Conservation (phyloP, 2,329 filamentous ascomycete species). For the Diaporthe vaccinii region DNA sequence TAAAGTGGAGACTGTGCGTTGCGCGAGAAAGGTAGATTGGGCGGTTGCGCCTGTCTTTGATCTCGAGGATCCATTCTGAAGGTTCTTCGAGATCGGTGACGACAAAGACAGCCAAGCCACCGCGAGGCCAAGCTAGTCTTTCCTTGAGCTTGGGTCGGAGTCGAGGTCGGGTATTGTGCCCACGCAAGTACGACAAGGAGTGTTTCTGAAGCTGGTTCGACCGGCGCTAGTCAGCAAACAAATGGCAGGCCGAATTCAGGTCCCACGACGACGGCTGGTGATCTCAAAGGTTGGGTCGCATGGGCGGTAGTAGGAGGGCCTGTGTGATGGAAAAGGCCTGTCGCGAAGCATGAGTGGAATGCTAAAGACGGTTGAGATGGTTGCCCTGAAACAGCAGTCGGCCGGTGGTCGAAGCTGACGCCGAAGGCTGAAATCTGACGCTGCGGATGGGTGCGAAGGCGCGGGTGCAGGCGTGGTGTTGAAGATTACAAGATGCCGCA, state of each 20-base stretch:
- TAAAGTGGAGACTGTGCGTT: slow-evolving; percentile 52
- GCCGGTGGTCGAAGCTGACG: background rate
- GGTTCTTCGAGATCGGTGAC: slow-evolving; percentile 6
- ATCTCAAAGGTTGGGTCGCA: slow-evolving; percentile 29
- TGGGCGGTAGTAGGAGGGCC: slow-evolving; percentile 24
- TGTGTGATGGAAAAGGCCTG: slow-evolving; percentile 20
- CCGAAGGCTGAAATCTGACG: background rate
- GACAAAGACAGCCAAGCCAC: slow-evolving; percentile 19
- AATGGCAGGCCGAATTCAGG: slow-evolving; percentile 8
- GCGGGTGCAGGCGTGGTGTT: slow-evolving; percentile 5
- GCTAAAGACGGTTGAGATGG: slow-evolving; percentile 4
- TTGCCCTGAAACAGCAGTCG: background rate
- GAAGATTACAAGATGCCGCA: slow-evolving; percentile 27
- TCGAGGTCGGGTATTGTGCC: slow-evolving; percentile 3
- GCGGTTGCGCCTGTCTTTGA: slow-evolving; percentile 50
- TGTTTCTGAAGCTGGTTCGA: background rate
- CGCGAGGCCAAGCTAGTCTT: slow-evolving; percentile 13
- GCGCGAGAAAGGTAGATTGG: slow-evolving; percentile 51
- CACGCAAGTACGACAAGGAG: background rate
- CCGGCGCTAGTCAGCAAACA: slow-evolving; percentile 31
- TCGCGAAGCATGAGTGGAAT: slow-evolving; percentile 33
- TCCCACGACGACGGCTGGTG: slow-evolving; percentile 5
- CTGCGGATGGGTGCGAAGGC: background rate
- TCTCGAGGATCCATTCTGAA: slow-evolving; percentile 45
- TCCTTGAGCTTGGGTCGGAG: background rate